Base-by-base conservation (phyloP, 306 rosid genomes). In the Cotoneaster glaucophyllus region DNA sequence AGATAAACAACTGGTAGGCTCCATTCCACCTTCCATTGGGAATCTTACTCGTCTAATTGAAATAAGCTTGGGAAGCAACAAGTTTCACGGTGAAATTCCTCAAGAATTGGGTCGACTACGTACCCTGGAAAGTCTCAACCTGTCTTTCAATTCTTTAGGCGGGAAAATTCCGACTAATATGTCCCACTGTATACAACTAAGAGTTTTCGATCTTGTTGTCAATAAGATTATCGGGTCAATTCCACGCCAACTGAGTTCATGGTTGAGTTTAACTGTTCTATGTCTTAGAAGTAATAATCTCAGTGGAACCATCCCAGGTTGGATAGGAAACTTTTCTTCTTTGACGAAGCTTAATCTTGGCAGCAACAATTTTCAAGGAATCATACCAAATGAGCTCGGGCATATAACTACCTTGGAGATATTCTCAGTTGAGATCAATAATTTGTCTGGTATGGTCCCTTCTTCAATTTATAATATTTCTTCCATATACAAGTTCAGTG, bases 371-470 rank as follows among this genome's bases (percentile, higher is more conserved):
- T 54, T 54, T 1, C 25, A 54, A 18, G 61, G 61, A 2, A 54
- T 11, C 61, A 54, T 54, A 54, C 61, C 61, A 3, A 54, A 54
- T 54, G 61, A 54, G 61, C 26, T 54, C 0, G 61, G 25, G 2
- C 25, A 1, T 21, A 7, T 21, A 54, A 8, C 61, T 7, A 24
- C 4, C 26, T 54, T 54, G 61, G 4, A 1, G 11, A 0, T 0
- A 2, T 21, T 54, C 1, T 0, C 1, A 7, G 11, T 54, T 8
- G 25, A 3, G 24, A 0, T 0, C 2, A 54, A 54, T 21, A 0
- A 54, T 54, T 3, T 54, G 11, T 18, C 25, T 8, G 61, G 61
- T 54, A 21, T 6, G 11, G 0, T 54, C 13, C 61, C 61, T 1
- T 54, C 61, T 8, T 1, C 26, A 54, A 54, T 53, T 4, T 53